phyloP scores from a whole-genome alignment of 306 rosid genomes.

The Castanopsis chinensis region DNA sequence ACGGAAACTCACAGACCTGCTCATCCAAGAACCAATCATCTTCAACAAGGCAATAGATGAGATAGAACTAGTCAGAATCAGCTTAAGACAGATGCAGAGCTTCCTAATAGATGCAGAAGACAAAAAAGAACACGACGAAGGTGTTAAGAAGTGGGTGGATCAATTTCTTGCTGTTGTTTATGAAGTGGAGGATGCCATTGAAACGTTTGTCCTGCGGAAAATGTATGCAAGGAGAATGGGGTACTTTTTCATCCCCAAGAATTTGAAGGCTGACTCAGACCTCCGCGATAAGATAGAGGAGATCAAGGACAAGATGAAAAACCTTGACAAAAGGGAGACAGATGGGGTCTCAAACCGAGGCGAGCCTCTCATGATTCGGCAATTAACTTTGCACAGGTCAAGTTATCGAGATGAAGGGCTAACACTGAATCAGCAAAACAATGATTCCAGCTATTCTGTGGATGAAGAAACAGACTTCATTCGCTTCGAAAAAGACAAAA shows the following conservation, averaged over 20 bases:
- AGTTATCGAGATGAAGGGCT: not conserved
- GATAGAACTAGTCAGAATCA: not conserved
- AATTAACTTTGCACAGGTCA: not conserved
- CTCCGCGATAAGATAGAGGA: not conserved
- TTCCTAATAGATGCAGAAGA: not conserved
- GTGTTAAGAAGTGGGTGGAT: not conserved
- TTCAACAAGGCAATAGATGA: not conserved
- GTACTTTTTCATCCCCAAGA: not conserved
- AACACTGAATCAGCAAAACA: not conserved
- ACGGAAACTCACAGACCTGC: not conserved
- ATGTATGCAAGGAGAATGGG: not conserved
- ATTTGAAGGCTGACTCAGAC: not conserved
- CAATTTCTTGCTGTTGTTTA: not conserved
- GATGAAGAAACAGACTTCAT: not conserved
- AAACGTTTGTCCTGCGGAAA: not conserved
- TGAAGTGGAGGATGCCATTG: not conserved
- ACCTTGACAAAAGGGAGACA: not conserved
- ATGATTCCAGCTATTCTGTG: not conserved
- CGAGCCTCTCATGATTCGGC: too few relatives aligned
- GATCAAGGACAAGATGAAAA: not conserved
- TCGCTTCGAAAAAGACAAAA: not conserved
- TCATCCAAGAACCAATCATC: not conserved
- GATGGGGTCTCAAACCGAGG: too few relatives aligned
- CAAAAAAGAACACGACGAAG: not conserved
- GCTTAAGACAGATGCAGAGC: not conserved